Evolutionary conservation across 768 basidiomycete genomes (phyloP).

Genomic region (Rhodosporidiobolus odoratus): DNA sequence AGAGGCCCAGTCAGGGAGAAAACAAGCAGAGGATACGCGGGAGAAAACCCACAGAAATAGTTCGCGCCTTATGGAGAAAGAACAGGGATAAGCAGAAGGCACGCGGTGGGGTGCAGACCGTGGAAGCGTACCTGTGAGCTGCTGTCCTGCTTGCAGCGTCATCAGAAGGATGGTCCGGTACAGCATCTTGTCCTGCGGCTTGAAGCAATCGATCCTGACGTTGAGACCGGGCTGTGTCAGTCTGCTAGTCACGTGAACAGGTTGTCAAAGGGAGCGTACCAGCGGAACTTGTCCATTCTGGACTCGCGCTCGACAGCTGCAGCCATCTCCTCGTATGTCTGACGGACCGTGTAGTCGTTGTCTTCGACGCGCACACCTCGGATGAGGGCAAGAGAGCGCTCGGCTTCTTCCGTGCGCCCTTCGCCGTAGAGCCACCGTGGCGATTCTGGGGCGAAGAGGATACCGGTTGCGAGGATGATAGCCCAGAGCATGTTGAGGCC

Average conservation of each 20-base stretch:
- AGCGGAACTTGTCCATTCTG: conserved; percentile 51
- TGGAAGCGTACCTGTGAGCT: conserved; percentile 58
- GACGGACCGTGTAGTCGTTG: conserved; percentile 39
- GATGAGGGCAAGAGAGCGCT: conserved; percentile 45
- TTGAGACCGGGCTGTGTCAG: no score
- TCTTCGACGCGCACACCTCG: conserved; percentile 32
- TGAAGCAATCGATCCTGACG: conserved; percentile 72
- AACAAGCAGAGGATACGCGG: conserved; percentile 25
- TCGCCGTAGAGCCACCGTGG: conserved; percentile 60
- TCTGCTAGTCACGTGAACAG: no score
- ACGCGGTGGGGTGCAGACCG: not conserved
- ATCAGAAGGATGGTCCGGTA: conserved; percentile 55
- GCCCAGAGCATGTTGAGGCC: conserved; percentile 56
- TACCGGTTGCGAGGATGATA: conserved; percentile 58
- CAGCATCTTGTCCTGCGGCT: conserved; percentile 54
- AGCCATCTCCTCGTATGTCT: conserved; percentile 54
- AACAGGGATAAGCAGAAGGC: no score
- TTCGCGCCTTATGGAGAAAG: no score
- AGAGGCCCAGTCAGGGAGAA: not conserved
- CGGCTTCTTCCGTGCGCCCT: conserved; percentile 54
- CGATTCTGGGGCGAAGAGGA: conserved; percentile 65
- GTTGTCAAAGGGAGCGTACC: not conserved
- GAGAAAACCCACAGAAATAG: not conserved
- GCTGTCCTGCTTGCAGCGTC: conserved; percentile 64
- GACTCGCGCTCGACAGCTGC: conserved; percentile 55